Conservation (phyloP, 352 stramenopile species). For the Phytophthora cactorum region DNA sequence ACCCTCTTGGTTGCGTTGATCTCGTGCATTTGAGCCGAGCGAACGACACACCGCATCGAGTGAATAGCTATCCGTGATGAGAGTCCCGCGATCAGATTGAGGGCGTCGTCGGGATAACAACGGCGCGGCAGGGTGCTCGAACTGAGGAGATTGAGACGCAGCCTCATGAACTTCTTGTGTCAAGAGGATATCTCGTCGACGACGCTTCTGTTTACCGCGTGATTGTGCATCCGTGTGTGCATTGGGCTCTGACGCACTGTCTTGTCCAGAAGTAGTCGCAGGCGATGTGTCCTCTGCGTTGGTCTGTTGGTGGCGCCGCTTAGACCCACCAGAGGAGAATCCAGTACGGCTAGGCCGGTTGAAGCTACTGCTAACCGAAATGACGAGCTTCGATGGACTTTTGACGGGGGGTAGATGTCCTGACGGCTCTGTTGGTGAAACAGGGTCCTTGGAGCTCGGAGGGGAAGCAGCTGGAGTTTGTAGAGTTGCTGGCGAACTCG, state of each 20-base stretch:
- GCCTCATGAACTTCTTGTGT: neutral
- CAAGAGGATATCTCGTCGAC: conserved; percentile 15
- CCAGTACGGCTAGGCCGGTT: conserved; percentile 7
- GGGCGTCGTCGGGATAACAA: neutral
- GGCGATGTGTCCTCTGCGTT: neutral
- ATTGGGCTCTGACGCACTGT: conserved; percentile 2
- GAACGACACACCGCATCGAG: conserved; percentile 25
- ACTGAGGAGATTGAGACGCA: conserved; percentile 29
- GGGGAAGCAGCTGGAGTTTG: neutral
- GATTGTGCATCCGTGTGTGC: conserved; percentile 5
- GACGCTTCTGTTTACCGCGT: conserved; percentile 19
- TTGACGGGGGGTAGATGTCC: conserved; percentile 6
- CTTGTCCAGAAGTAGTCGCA: conserved; percentile 5
- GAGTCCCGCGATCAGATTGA: conserved; percentile 9
- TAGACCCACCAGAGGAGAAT: conserved; percentile 15
- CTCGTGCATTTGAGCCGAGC: conserved; percentile 16
- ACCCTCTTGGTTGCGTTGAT: conserved; percentile 2
- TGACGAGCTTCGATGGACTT: conserved; percentile 26
- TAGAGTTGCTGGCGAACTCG: neutral
- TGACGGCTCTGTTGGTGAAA: conserved; percentile 7
- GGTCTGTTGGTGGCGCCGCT: conserved; percentile 19
- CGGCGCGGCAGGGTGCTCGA: conserved; percentile 13
- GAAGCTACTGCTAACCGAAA: conserved; percentile 12
- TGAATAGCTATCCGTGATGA: conserved; percentile 16
- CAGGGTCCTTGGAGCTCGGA: conserved; percentile 11